These are phyloP conservation scores for Ceratocystis eucalypticola DNA, from an alignment of 2,329 filamentous ascomycete genomes.

Conservation along the genomic window DNA sequence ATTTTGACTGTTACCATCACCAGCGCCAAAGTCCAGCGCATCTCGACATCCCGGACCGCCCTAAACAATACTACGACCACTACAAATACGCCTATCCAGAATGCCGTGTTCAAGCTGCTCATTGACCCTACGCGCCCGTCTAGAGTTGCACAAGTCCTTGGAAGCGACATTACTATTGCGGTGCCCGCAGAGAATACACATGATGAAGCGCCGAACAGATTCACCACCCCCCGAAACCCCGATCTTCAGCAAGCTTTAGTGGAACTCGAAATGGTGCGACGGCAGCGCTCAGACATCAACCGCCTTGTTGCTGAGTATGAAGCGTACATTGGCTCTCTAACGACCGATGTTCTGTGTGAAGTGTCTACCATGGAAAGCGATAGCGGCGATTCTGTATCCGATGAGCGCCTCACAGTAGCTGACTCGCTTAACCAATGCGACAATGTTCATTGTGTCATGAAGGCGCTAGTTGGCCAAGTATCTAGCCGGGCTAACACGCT, in stretches of 20 bases:
- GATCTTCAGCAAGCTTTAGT: constrained; percentile 16
- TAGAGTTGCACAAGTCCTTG: constrained; percentile 17
- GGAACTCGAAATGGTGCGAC: constrained; percentile 16
- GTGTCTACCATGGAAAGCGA: neutral
- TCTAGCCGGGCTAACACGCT: constrained; percentile 11
- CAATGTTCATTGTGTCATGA: constrained; percentile 17
- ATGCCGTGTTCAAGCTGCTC: constrained; percentile 18
- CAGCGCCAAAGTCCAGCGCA: constrained; percentile 8
- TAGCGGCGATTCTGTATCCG: neutral
- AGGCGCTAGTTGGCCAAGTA: constrained; percentile 13
- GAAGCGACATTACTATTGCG: constrained; percentile 12
- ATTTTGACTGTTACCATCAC: constrained; percentile 17
- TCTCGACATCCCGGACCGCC: constrained; percentile 10
- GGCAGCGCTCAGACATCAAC: constrained; percentile 13
- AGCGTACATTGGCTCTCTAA: constrained; percentile 16
- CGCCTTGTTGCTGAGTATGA: constrained; percentile 13
- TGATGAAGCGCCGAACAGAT: neutral
- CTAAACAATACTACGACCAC: constrained; percentile 12
- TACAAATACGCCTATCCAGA: constrained; percentile 9
- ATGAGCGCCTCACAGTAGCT: neutral
- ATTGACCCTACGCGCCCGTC: constrained; percentile 14
- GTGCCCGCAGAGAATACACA: constrained; percentile 6
- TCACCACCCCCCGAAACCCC: constrained; percentile 13
- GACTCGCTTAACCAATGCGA: constrained; percentile 5
- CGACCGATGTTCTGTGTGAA: constrained; percentile 15